Percentiles rank a stretch among this genome's conserved stretches.
These are phyloP conservation scores for Biscogniauxia mediterranea DNA, from an alignment of 2,329 filamentous ascomycete species.

Conservation along the genomic window DNA sequence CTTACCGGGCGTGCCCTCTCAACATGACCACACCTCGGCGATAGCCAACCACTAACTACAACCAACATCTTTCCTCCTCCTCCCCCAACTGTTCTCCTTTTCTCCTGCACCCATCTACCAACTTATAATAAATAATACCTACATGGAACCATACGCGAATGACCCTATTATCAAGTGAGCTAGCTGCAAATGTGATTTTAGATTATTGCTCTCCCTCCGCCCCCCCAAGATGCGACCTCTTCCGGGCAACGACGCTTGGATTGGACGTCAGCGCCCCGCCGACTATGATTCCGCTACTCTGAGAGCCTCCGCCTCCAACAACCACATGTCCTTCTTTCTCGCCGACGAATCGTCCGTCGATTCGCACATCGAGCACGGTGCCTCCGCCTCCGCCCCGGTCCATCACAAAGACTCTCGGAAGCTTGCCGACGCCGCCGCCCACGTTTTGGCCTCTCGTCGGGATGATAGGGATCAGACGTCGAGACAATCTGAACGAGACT, in stretches of 20 bases:
- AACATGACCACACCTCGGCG: background rate
- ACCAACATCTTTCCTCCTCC: background rate
- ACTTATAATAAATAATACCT: conserved; percentile 3
- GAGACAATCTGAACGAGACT: conserved; percentile 16
- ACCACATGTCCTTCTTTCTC: conserved; percentile 52
- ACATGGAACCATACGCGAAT: background rate
- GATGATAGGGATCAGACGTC: conserved; percentile 23
- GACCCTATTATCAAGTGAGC: conserved; percentile 6
- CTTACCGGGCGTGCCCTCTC: background rate
- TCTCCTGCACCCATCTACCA: conserved; percentile 5
- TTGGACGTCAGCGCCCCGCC: conserved; percentile 38
- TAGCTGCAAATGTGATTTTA: conserved; percentile 14
- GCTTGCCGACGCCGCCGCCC: conserved; percentile 6
- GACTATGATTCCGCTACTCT: conserved; percentile 37
- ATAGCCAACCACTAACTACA: background rate
- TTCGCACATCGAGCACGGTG: conserved; percentile 34
- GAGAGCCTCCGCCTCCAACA: conserved; percentile 33
- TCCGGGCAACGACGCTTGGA: conserved; percentile 42
- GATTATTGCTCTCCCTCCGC: background rate
- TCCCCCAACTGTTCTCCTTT: background rate
- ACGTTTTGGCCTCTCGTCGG: conserved; percentile 10
- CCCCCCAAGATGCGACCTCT: conserved; percentile 42
- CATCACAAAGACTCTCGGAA: conserved; percentile 36
- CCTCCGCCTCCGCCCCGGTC: conserved; percentile 26
- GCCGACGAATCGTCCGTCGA: conserved; percentile 50